Base-by-base conservation (phyloP, 148 eudicot genomes). In the Vaccinium darrowii region DNA sequence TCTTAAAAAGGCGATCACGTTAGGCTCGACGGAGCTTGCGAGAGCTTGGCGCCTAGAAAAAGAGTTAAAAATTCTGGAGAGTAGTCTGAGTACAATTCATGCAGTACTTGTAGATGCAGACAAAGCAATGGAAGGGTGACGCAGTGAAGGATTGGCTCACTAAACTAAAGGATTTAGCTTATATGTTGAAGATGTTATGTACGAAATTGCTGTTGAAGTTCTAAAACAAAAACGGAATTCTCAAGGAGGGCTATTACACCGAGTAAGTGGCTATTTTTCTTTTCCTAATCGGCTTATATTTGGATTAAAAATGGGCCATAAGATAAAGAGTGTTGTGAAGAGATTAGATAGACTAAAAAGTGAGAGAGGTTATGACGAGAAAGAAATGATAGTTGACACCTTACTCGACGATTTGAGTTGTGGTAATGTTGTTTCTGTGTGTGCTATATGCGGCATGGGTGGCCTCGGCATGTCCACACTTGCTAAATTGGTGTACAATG, bases 401-500 rank as follows among this genome's bases (percentile, higher is more conserved):
- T 25, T 86, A 52, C 14, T 86, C 6, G 33, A 23, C 0, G 12
- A 19, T 7, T 80, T 49, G 14, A 30, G 52, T 0, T 15, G 58
- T 15, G 16, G 27, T 7, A 18, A 39, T 16, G 23, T 13, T 23
- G 51, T 76, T 23, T 78, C 75, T 33, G 86, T 86, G 5, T 21
- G 16, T 57, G 51, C 83, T 4, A 73, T 86, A 4, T 18, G 23
- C 3, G 88, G 88, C 0, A 86, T 83, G 74, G 81, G 88, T 13
- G 85, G 88, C 1, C 8, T 75, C 2, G 78, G 53, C 10, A 75
- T 47, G 53, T 43, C 78, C 8, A 19, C 85, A 1, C 80, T 86
- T 39, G 82, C 83, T 16, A 21, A 33, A n/a, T 43, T 86, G 73
- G 85, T 83, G 9, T 86, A 77, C 23, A 71, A 83, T 57, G 88